Conservation (phyloP, 495 filamentous ascomycete genomes). For the Neurospora intermedia region DNA sequence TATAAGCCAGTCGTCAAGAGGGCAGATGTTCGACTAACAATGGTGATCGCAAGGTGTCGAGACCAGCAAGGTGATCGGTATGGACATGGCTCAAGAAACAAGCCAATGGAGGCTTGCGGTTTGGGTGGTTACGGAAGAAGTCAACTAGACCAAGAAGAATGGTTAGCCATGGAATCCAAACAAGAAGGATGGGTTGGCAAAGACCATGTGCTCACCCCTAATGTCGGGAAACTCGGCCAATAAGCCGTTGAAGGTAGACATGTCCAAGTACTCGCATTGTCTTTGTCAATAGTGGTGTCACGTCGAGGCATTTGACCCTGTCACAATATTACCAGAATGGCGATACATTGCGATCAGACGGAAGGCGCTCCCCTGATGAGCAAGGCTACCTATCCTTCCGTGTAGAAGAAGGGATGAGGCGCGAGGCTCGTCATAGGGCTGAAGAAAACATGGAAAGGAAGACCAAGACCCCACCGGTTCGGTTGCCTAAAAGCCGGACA, state of each 20-base stretch:
- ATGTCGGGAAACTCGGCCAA: constrained; percentile 58
- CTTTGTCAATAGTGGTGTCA: not conserved
- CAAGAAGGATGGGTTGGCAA: not conserved
- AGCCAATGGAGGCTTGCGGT: constrained; percentile 54
- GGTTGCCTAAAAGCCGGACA: not conserved
- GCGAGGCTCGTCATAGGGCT: not conserved
- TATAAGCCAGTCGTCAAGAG: not conserved
- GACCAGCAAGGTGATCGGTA: constrained; percentile 77
- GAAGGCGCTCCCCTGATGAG: not conserved
- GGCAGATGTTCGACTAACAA: constrained; percentile 37
- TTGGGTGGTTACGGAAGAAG: constrained; percentile 59
- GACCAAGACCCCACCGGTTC: not conserved
- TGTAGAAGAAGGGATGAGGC: not conserved
- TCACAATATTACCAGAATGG: not conserved
- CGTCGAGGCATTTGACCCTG: not conserved
- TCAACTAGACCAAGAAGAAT: constrained; percentile 45
- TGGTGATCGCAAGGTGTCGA: constrained; percentile 63
- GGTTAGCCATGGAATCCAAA: not conserved
- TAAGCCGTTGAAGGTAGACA: constrained; percentile 31
- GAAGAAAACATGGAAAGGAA: not conserved
- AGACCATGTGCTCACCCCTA: constrained; percentile 27
- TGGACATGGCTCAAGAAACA: constrained; percentile 93
- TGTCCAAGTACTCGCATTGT: not conserved
- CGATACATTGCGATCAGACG: not conserved
- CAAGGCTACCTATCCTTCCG: no score